Evolutionary conservation across 2,329 filamentous ascomycete species (phyloP).

Genomic region (Teratosphaeria pseudoeucalypti): DNA sequence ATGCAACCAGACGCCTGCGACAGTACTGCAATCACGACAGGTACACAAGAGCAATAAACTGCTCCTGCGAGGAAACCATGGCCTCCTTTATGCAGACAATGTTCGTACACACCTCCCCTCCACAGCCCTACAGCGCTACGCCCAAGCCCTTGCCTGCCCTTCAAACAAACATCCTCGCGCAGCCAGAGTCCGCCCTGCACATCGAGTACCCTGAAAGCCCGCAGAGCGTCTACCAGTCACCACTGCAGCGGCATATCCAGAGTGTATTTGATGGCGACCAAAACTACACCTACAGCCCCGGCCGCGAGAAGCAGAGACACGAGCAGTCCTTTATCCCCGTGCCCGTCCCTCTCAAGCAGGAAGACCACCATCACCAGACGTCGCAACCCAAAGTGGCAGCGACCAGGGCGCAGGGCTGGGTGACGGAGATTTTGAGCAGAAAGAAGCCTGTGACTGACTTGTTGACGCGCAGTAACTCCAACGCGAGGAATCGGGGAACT

Average conservation of each 20-base stretch:
- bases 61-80: slow-evolving; percentile 37
- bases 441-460: slow-evolving; percentile 23
- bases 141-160: slow-evolving; percentile 33
- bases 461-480: slow-evolving; percentile 28
- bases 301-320: neutral
- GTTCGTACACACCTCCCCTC: slow-evolving; percentile 45
- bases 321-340: neutral
- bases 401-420: slow-evolving; percentile 3
- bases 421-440: slow-evolving; percentile 11
- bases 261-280: slow-evolving; percentile 12
- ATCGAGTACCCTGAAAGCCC: slow-evolving; percentile 20
- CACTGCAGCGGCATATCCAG: slow-evolving; percentile 24
- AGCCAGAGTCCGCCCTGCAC: slow-evolving; percentile 29
- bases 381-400: slow-evolving; percentile 7
- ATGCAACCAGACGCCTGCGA: neutral
- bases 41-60: neutral
- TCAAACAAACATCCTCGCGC: slow-evolving; percentile 31
- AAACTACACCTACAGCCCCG: neutral
- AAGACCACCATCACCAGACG: slow-evolving; percentile 15
- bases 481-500: slow-evolving; percentile 55
- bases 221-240: slow-evolving; percentile 21
- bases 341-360: slow-evolving; percentile 10
- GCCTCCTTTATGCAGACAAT: slow-evolving; percentile 73
- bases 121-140: slow-evolving; percentile 24
- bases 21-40: neutral